Conservation (phyloP, 2,329 filamentous ascomycete genomes). For the Neonectria coccinea region DNA sequence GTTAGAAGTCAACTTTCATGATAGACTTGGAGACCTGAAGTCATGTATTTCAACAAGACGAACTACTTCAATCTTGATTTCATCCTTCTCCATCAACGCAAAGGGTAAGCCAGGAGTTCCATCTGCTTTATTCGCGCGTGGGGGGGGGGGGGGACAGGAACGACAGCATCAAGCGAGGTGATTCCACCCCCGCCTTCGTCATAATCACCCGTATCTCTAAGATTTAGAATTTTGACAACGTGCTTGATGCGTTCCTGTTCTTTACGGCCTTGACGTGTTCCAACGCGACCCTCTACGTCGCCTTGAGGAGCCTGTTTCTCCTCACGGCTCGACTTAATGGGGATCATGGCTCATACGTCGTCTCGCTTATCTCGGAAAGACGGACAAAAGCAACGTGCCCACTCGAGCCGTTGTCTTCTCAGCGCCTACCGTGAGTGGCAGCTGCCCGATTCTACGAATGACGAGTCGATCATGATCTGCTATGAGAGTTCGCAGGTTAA, state of each 20-base stretch:
- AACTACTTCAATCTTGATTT: no score
- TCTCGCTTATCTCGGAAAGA: conserved; percentile 11
- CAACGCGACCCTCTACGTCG: conserved; percentile 14
- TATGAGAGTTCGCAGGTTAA: no score
- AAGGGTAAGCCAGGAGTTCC: no score
- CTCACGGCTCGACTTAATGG: conserved; percentile 5
- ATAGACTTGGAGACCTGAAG: no score
- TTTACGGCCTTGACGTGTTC: conserved; percentile 15
- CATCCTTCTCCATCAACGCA: no score
- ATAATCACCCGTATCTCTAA: background rate
- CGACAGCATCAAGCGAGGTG: background rate
- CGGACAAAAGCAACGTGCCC: conserved; percentile 3
- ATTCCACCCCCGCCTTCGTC: conserved; percentile 1
- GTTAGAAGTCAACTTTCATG: no score
- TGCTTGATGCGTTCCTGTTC: conserved; percentile 9
- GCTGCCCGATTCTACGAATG: no score
- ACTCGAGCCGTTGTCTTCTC: conserved; percentile 9
- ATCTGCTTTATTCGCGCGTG: no score
- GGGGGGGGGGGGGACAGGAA: no score
- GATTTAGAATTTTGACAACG: background rate
- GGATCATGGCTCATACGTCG: conserved; percentile 5
- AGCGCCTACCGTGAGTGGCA: background rate
- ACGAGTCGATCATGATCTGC: no score
- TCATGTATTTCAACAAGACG: no score
- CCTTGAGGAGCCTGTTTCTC: conserved; percentile 9